Evolutionary conservation across 2,329 filamentous ascomycete species (phyloP).

Genomic region (Zymoseptoria ardabiliae): DNA sequence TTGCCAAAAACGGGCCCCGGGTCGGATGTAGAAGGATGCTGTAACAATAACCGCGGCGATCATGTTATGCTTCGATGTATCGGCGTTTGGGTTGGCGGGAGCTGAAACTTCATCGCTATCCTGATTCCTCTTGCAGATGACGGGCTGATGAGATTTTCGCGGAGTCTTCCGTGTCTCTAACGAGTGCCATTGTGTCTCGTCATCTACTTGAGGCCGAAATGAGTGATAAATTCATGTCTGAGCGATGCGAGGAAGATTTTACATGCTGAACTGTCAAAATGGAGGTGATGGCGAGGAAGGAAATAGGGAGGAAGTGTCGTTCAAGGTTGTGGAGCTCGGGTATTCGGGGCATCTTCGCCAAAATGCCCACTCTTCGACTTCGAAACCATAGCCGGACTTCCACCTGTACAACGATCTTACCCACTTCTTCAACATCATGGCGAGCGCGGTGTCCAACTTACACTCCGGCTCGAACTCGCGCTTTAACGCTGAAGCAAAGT

Average conservation of each 20-base stretch:
- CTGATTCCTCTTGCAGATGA: background rate
- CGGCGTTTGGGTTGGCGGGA: background rate
- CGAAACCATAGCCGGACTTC: background rate
- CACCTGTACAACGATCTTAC: background rate
- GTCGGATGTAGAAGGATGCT: too few relatives aligned
- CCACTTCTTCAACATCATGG: constrained; percentile 11
- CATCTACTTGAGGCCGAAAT: too few relatives aligned
- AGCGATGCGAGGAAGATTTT: too few relatives aligned
- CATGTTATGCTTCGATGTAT: background rate
- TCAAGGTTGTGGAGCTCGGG: background rate
- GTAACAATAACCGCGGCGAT: background rate
- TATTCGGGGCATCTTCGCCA: background rate
- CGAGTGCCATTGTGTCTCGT: too few relatives aligned
- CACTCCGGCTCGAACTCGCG: constrained; percentile 12
- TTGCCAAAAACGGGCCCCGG: too few relatives aligned
- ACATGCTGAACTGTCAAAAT: too few relatives aligned
- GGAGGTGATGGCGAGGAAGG: background rate
- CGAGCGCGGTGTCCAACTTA: constrained; percentile 20
- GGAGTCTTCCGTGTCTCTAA: background rate
- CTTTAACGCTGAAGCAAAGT: constrained; percentile 21
- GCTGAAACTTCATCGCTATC: background rate
- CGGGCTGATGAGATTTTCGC: background rate
- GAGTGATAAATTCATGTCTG: too few relatives aligned
- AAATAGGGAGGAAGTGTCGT: background rate
- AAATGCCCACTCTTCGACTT: background rate